Conservation (phyloP, 805 yeast genomes). For the Candida sakaeoensis region DNA sequence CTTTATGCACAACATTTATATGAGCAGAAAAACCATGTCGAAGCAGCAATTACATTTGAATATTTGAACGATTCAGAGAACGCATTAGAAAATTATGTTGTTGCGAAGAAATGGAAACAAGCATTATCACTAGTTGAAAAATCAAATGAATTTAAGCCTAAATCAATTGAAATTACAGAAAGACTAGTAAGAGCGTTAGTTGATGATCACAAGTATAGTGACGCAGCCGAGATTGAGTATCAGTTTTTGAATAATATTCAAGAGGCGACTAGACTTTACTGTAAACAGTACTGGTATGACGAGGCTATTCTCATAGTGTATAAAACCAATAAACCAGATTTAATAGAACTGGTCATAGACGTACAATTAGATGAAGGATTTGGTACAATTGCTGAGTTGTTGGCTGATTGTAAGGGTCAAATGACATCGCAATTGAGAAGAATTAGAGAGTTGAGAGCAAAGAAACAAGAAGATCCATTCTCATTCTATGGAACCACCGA, state of each 20-base stretch:
- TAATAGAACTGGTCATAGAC: constrained; percentile 61
- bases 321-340: constrained; percentile 38
- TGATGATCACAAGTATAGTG: constrained; percentile 69
- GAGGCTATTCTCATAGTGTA: constrained; percentile 69
- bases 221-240: constrained; percentile 75
- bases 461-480: constrained; percentile 81
- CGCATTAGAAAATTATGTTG: constrained; percentile 68
- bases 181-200: constrained; percentile 56
- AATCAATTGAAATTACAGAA: constrained; percentile 44
- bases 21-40: constrained; percentile 55
- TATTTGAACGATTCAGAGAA: constrained; percentile 49
- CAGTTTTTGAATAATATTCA: constrained; percentile 57
- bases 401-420: constrained; percentile 93
- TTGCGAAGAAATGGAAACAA: constrained; percentile 80
- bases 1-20: constrained; percentile 63
- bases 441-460: constrained; percentile 76
- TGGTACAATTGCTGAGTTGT: constrained; percentile 77
- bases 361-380: constrained; percentile 82
- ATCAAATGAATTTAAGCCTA: constrained; percentile 19
- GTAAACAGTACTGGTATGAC: constrained; percentile 71
- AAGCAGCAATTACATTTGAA: constrained; percentile 80
- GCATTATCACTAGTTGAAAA: constrained; percentile 61
- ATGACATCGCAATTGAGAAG: constrained; percentile 77
- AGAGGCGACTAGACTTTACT: constrained; percentile 62
- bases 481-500: constrained; percentile 70